phyloP scores from a whole-genome alignment of 75 land plant species.

The Selaginella moellendorffii region DNA sequence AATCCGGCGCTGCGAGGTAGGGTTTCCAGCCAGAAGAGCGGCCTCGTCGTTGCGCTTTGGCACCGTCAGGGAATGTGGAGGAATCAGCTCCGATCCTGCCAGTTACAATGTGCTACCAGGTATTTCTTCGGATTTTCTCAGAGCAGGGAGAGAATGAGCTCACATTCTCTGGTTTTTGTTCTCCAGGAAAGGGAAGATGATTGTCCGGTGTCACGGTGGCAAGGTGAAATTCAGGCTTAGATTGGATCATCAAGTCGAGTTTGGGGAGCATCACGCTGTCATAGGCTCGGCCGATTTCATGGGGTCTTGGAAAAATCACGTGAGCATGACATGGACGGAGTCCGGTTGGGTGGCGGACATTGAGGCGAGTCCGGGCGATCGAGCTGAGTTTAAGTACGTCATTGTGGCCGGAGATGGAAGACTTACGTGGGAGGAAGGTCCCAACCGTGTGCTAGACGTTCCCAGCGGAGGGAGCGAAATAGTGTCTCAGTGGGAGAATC shows the following conservation, averaged over 20 bases:
- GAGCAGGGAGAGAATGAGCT: too few relatives aligned
- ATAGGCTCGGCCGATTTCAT: constrained; percentile 62
- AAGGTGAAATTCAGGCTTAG: constrained; percentile 35
- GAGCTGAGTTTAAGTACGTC: constrained; percentile 67
- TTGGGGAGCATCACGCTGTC: constrained; percentile 68
- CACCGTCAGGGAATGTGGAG: too few relatives aligned
- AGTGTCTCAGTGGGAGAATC: constrained; percentile 59
- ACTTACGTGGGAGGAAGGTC: constrained; percentile 59
- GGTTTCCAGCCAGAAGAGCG: too few relatives aligned
- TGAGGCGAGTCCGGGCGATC: constrained; percentile 35
- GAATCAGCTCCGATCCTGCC: too few relatives aligned
- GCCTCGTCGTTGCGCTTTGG: too few relatives aligned
- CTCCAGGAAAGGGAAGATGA: too few relatives aligned
- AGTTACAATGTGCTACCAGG: too few relatives aligned
- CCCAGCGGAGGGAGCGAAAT: constrained; percentile 34
- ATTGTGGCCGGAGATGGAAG: constrained; percentile 32
- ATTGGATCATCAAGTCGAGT: constrained; percentile 73
- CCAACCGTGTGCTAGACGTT: constrained; percentile 46
- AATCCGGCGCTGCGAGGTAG: too few relatives aligned
- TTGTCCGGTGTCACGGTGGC: too few relatives aligned
- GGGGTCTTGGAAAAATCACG: constrained; percentile 66
- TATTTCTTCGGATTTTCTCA: too few relatives aligned
- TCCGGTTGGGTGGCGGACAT: constrained; percentile 72
- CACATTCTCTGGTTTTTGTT: too few relatives aligned
- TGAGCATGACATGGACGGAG: constrained; percentile 64